Evolutionary conservation across 176 grass and related monocot species (phyloP).

Genomic region (Juncus effusus): DNA sequence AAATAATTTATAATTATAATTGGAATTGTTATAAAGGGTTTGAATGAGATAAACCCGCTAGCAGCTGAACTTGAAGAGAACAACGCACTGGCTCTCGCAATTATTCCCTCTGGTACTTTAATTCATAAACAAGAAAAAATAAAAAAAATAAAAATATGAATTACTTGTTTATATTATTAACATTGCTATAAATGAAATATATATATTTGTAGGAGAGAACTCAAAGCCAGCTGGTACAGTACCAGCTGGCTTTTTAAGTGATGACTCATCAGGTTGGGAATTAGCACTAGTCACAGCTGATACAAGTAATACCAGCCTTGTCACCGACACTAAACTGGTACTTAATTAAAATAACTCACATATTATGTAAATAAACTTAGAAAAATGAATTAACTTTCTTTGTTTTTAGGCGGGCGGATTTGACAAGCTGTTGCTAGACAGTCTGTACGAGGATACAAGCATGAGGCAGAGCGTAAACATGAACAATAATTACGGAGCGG

Average conservation of each 20-base stretch:
- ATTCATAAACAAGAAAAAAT: neutral
- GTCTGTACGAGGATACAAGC: slow-evolving; percentile 53
- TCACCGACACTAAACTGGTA: slow-evolving; percentile 56
- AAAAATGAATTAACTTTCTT: neutral
- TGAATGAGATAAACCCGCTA: slow-evolving; percentile 48
- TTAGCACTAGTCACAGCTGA: slow-evolving; percentile 51
- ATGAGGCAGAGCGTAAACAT: slow-evolving; percentile 33
- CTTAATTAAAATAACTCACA: slow-evolving; percentile 3
- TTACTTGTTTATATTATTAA: slow-evolving; percentile 1
- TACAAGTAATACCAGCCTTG: slow-evolving; percentile 22
- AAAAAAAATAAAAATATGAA: neutral
- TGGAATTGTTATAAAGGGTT: slow-evolving; percentile 35
- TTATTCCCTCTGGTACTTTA: slow-evolving; percentile 44
- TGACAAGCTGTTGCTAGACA: slow-evolving; percentile 62
- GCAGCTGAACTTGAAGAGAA: slow-evolving; percentile 55
- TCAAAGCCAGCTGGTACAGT: slow-evolving; percentile 19
- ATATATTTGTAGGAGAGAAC: slow-evolving; percentile 18
- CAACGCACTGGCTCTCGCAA: slow-evolving; percentile 71
- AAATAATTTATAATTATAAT: slow-evolving; percentile 5
- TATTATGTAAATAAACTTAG: neutral
- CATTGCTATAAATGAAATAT: slow-evolving; percentile 1
- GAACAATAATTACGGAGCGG: neutral
- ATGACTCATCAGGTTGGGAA: slow-evolving; percentile 67
- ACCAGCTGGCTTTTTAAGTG: slow-evolving; percentile 10
- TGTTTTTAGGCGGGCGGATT: slow-evolving; percentile 61